Evolutionary conservation across 495 filamentous ascomycete genomes (phyloP).

Genomic region (Tuber microsphaerosporum): DNA sequence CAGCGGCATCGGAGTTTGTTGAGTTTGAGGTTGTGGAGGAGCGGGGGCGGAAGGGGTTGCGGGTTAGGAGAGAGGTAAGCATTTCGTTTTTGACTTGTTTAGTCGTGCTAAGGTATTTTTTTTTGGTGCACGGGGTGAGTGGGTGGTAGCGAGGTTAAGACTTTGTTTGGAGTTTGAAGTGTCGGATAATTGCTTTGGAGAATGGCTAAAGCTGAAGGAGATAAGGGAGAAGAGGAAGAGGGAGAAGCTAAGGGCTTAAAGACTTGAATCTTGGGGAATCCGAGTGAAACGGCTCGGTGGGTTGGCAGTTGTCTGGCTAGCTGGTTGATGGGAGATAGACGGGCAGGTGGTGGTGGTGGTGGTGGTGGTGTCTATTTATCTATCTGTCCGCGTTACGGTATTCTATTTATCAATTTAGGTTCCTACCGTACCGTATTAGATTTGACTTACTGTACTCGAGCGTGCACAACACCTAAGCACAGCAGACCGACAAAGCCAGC

Average conservation of each 20-base stretch:
- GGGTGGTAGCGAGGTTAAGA: background rate
- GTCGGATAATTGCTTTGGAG: background rate
- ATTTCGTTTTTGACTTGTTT: background rate
- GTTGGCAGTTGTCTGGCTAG: background rate
- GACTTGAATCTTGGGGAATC: background rate
- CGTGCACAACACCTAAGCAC: background rate
- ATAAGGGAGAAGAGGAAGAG: background rate
- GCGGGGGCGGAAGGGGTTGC: constrained; percentile 4
- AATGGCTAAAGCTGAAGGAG: background rate
- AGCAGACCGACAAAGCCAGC: background rate
- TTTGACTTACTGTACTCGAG: background rate
- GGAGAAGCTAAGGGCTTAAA: background rate
- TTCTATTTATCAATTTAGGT: background rate
- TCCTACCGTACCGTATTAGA: background rate
- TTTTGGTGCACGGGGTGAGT: background rate
- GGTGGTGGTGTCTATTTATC: background rate
- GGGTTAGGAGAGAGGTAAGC: background rate
- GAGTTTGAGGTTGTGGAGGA: background rate
- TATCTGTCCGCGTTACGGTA: background rate
- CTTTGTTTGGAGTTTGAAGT: background rate
- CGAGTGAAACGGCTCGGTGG: constrained; percentile 1
- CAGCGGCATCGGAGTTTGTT: constrained; percentile 10
- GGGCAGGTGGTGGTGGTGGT: background rate
- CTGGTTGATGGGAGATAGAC: background rate
- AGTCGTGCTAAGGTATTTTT: background rate